Percentiles rank a stretch among this genome's conserved stretches.
These are phyloP conservation scores for Diaporthe nobilis DNA, from an alignment of 2,329 filamentous ascomycete genomes.

Conservation along the genomic window DNA sequence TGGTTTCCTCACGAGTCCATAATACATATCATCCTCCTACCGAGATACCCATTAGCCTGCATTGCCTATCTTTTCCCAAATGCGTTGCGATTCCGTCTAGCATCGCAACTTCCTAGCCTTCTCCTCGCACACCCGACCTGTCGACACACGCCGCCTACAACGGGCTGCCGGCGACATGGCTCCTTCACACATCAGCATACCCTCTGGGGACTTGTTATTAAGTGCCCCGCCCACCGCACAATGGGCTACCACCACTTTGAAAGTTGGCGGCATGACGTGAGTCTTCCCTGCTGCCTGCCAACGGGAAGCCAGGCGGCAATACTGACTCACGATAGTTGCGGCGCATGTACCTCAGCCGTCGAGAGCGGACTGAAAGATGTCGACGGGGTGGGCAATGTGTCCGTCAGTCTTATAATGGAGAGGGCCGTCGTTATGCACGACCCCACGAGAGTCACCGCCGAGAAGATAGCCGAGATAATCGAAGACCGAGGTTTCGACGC, in stretches of 20 bases:
- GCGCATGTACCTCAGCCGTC: constrained; percentile 95
- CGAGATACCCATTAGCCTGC: constrained; percentile 28
- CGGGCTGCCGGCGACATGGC: constrained; percentile 58
- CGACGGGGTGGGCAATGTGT: constrained; percentile 86
- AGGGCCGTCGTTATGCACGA: constrained; percentile 96
- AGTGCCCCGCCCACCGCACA: constrained; percentile 64
- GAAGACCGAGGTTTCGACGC: constrained; percentile 95
- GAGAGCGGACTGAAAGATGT: constrained; percentile 90
- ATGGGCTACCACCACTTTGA: constrained; percentile 92
- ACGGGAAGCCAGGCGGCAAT: constrained; percentile 48
- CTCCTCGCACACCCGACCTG: not conserved
- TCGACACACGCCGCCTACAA: not conserved
- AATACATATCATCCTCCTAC: constrained; percentile 13
- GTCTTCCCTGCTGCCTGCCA: constrained; percentile 49
- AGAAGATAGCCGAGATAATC: constrained; percentile 85
- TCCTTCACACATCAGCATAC: constrained; percentile 64
- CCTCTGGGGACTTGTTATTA: constrained; percentile 56
- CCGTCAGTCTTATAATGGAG: constrained; percentile 94
- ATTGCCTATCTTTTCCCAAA: constrained; percentile 10
- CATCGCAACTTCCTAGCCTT: not conserved
- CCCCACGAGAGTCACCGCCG: constrained; percentile 78
- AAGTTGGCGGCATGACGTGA: constrained; percentile 89
- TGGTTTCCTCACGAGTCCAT: constrained; percentile 27
- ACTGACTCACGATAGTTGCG: constrained; percentile 74
- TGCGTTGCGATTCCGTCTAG: constrained; percentile 36